Evolutionary conservation across 805 yeast species (phyloP).

Genomic region (Metschnikowia corniflorae): DNA sequence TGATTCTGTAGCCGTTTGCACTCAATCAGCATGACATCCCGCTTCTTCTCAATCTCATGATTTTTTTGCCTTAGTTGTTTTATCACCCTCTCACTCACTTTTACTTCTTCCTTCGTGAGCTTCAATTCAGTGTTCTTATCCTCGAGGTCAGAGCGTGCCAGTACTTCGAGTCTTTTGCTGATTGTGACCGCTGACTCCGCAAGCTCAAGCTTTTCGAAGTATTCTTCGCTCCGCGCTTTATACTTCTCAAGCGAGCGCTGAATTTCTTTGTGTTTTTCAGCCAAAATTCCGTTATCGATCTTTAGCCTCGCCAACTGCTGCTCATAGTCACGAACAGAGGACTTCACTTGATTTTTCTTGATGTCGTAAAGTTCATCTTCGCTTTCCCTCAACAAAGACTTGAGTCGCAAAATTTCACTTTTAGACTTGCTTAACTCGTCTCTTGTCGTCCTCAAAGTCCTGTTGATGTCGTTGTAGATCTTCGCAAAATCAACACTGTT

Average conservation of each 20-base stretch:
- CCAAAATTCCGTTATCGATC: constrained; percentile 54
- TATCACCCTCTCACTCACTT: constrained; percentile 50
- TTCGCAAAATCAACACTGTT: constrained; percentile 42
- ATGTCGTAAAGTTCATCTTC: constrained; percentile 42
- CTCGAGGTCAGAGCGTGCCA: constrained; percentile 46
- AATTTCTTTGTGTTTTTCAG: constrained; percentile 49
- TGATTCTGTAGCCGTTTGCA: constrained; percentile 11
- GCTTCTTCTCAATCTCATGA: constrained; percentile 26
- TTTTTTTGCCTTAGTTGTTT: constrained; percentile 36
- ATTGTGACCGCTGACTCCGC: constrained; percentile 71
- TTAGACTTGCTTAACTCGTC: constrained; percentile 41
- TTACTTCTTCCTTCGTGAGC: constrained; percentile 50
- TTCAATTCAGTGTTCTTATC: constrained; percentile 56
- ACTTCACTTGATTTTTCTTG: constrained; percentile 40
- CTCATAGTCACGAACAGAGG: constrained; percentile 33
- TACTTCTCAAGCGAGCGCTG: constrained; percentile 45
- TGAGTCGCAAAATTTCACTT: constrained; percentile 40
- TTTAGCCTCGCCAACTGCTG: constrained; percentile 46
- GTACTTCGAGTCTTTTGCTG: constrained; percentile 59
- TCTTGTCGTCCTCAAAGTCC: constrained; percentile 41
- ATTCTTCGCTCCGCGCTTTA: constrained; percentile 69
- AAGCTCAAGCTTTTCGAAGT: constrained; percentile 65
- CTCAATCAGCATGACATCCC: constrained; percentile 18
- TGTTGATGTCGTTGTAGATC: constrained; percentile 48
- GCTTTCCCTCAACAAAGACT: constrained; percentile 39